These are phyloP conservation scores for Camellia japonica DNA, from an alignment of 148 eudicot genomes.

Conservation along the genomic window DNA sequence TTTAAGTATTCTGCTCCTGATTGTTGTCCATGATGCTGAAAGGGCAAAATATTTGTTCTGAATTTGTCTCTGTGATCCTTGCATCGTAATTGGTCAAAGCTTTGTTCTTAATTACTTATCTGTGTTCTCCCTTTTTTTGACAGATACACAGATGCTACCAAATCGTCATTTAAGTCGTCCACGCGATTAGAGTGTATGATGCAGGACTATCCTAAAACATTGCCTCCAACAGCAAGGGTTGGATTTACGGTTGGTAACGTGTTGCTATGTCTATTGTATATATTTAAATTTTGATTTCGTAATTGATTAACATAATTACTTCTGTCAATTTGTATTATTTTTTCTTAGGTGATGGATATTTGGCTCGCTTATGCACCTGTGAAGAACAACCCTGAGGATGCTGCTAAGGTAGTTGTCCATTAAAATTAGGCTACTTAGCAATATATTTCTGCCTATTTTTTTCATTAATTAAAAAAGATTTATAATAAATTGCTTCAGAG, in stretches of 20 bases:
- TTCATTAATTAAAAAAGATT: neutral
- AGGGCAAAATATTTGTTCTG: neutral
- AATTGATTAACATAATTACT: neutral
- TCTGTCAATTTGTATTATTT: neutral
- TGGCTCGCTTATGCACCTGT: conserved; percentile 99
- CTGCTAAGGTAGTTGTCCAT: conserved; percentile 65
- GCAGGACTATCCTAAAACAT: conserved; percentile 98
- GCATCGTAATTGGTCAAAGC: conserved; percentile 9
- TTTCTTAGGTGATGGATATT: conserved; percentile 73
- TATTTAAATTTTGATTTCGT: neutral
- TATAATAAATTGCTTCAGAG: neutral
- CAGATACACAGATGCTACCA: conserved; percentile 90
- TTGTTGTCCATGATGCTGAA: neutral
- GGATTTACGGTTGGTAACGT: conserved; percentile 78
- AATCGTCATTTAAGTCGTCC: conserved; percentile 85
- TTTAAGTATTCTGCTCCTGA: neutral
- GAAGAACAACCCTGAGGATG: conserved; percentile 98
- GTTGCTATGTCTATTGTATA: neutral
- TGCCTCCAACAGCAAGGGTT: conserved; percentile 92
- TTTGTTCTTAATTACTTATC: neutral
- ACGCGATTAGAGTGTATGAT: conserved; percentile 98
- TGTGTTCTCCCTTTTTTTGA: conserved; percentile 14
- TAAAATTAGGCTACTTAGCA: neutral
- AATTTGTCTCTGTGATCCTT: neutral
- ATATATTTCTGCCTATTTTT: neutral